These are phyloP conservation scores for Colletotrichum australisinense DNA, from an alignment of 2,329 filamentous ascomycete genomes.

Conservation along the genomic window DNA sequence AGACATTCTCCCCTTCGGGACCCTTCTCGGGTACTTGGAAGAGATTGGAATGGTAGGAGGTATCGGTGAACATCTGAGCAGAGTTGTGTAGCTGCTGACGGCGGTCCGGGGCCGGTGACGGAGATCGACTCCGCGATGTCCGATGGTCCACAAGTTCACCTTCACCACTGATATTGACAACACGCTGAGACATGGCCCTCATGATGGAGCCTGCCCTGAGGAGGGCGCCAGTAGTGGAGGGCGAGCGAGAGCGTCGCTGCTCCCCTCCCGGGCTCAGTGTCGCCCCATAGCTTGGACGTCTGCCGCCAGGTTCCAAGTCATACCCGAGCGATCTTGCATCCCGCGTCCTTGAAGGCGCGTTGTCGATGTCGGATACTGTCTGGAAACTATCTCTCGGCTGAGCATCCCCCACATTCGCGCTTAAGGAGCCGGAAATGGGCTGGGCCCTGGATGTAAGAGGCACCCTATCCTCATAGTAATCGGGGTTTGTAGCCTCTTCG, in stretches of 20 bases:
- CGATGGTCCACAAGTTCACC: slow-evolving; percentile 83
- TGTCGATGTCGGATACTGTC: slow-evolving; percentile 66
- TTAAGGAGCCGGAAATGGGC: slow-evolving; percentile 64
- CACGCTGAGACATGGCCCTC: slow-evolving; percentile 92
- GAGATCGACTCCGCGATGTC: slow-evolving; percentile 70
- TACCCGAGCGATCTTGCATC: slow-evolving; percentile 66
- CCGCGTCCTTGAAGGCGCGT: slow-evolving; percentile 61
- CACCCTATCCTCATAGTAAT: slow-evolving; percentile 66
- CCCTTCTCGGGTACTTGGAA: slow-evolving; percentile 61
- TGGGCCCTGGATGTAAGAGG: slow-evolving; percentile 68
- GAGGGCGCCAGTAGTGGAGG: slow-evolving; percentile 73
- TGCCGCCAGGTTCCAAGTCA: slow-evolving; percentile 67
- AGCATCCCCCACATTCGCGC: slow-evolving; percentile 52
- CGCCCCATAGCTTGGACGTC: slow-evolving; percentile 67
- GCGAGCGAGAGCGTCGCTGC: slow-evolving; percentile 67
- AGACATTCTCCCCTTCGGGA: slow-evolving; percentile 45
- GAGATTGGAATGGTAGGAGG: slow-evolving; percentile 63
- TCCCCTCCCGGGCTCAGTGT: slow-evolving; percentile 63
- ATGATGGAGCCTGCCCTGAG: slow-evolving; percentile 80
- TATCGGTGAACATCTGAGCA: slow-evolving; percentile 53
- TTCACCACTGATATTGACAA: slow-evolving; percentile 97
- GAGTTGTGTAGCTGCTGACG: slow-evolving; percentile 54
- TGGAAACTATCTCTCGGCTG: slow-evolving; percentile 67
- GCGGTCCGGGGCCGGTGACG: slow-evolving; percentile 64
- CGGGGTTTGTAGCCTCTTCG: slow-evolving; percentile 48